These are phyloP conservation scores for Botrytis fabae DNA, from an alignment of 2,329 filamentous ascomycete genomes.

Conservation along the genomic window DNA sequence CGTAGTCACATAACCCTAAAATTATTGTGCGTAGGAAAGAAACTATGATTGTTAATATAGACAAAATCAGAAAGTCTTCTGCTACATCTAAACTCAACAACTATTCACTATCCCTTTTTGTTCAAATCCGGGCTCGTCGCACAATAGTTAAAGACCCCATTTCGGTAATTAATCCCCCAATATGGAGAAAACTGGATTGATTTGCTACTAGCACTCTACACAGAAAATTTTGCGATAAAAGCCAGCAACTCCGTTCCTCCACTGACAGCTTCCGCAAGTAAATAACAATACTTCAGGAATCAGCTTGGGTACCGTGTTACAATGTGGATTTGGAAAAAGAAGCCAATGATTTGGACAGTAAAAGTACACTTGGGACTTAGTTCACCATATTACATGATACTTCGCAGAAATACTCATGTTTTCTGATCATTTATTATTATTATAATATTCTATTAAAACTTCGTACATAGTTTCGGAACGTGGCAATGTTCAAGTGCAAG, in stretches of 20 bases:
- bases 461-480: not conserved
- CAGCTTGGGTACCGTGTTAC: not conserved
- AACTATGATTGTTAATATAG: not conserved
- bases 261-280: not conserved
- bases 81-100: not conserved
- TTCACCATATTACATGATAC: not conserved
- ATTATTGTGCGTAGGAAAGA: not conserved
- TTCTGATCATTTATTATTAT: not conserved
- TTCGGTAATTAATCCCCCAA: not conserved
- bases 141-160: not conserved
- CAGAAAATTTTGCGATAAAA: not conserved
- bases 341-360: not conserved
- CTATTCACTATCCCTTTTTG: not conserved
- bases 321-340: too few species aligned
- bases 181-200: not conserved
- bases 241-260: not conserved
- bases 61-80: not conserved
- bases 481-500: not conserved
- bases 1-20: not conserved
- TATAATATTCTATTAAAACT: not conserved
- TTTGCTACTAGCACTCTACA: not conserved
- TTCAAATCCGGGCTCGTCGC: not conserved
- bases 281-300: not conserved
- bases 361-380: not conserved
- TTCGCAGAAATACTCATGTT: accelerated